Base-by-base conservation (phyloP, 129 eudicot species). In the Centrapalus pauciflorus region DNA sequence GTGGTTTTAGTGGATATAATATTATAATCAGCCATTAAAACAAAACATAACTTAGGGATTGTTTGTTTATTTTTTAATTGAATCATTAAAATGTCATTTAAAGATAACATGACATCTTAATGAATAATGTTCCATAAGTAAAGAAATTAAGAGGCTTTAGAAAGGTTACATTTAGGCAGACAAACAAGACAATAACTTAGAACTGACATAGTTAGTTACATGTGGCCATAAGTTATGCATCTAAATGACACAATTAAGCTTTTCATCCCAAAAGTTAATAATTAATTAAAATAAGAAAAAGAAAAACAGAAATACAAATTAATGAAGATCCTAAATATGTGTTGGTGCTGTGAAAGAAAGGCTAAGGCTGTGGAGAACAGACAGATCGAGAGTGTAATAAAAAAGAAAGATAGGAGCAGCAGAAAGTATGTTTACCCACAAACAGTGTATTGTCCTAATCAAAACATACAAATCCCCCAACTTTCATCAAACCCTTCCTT, bases 401-500 rank as follows among this genome's bases (percentile, higher is more conserved):
- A 68, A 79, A 69, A 51, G 30, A 48, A n/a, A 67, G 69, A 50
- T 67, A 56, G n/a, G n/a, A n/a, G 35, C 28, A 33, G 66, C 70
- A 73, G 77, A 69, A 77, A 78, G 77, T 59, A 70, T 67, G 69
- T 65, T 54, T 70, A 78, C 23, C 65, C 43, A 32, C 41, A 51
- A 78, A 70, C 62, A 64, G 72, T 78, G 81, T 75, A 71, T 51
- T 59, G 83, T 66, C 87, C 10, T 71, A 52, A 78, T 82, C 75
- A 54, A 80, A 29, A n/a, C n/a, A n/a, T n/a, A n/a, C n/a, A n/a
- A n/a, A n/a, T n/a, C n/a, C n/a, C n/a, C n/a, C n/a, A 77, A 81
- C 65, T 71, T 71, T 81, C 81, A 81, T 66, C 67, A 78, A 77
- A n/a, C n/a, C n/a, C n/a, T n/a, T n/a, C n/a, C n/a, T n/a, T n/a